These are phyloP conservation scores for Kuraishia ogatae DNA, from an alignment of 805 yeast species.

Conservation along the genomic window DNA sequence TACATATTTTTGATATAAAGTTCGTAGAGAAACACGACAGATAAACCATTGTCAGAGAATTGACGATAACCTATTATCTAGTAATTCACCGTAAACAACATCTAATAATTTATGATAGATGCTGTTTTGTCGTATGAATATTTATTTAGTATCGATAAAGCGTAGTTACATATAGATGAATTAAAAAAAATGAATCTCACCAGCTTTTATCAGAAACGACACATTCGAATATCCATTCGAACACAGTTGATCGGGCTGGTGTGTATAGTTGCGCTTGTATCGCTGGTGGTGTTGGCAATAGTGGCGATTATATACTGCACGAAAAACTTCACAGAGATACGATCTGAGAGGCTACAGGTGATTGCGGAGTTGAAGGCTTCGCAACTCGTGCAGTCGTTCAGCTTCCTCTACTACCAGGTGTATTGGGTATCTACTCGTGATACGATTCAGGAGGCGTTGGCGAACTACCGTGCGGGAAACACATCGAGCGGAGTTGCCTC, in stretches of 20 bases:
- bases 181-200: background rate
- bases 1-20: too few relatives aligned
- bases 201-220: background rate
- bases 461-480: slow-evolving; percentile 67
- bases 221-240: slow-evolving; percentile 45
- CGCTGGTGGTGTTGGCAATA: slow-evolving; percentile 63
- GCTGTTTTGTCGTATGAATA: too few relatives aligned
- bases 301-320: slow-evolving; percentile 74
- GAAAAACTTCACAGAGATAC: slow-evolving; percentile 44
- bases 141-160: too few relatives aligned
- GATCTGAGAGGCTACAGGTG: slow-evolving; percentile 66
- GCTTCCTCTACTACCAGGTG: slow-evolving; percentile 58
- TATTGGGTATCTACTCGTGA: slow-evolving; percentile 56
- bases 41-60: too few relatives aligned
- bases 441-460: slow-evolving; percentile 49
- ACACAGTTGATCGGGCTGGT: slow-evolving; percentile 71
- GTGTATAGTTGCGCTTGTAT: slow-evolving; percentile 56
- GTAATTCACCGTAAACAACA: too few relatives aligned
- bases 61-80: too few relatives aligned
- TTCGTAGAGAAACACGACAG: too few relatives aligned
- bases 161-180: too few relatives aligned
- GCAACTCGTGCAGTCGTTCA: slow-evolving; percentile 64
- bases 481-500: slow-evolving; percentile 40
- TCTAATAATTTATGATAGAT: too few relatives aligned
- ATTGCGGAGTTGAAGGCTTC: slow-evolving; percentile 77